phyloP scores from a whole-genome alignment of 2,329 filamentous ascomycete species.

The Aspergillus cejpii region DNA sequence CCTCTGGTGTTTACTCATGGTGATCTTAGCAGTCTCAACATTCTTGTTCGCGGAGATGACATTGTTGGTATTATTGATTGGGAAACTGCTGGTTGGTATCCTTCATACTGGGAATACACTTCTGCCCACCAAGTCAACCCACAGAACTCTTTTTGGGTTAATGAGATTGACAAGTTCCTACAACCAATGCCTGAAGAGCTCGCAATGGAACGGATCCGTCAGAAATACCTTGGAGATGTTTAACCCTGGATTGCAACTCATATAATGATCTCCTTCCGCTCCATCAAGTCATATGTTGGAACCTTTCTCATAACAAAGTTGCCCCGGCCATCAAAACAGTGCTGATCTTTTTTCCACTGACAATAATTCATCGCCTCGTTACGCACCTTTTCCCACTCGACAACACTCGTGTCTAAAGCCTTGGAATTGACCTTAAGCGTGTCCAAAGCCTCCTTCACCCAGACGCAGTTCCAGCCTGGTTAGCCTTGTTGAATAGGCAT shows the following conservation, averaged over 20 bases:
- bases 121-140: constrained; percentile 39
- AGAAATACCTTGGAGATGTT: constrained; percentile 33
- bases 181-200: constrained; percentile 34
- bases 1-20: constrained; percentile 45
- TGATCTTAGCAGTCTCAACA: constrained; percentile 43
- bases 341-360: constrained; percentile 34
- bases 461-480: constrained; percentile 43
- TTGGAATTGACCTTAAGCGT: constrained; percentile 23
- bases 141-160: constrained; percentile 34
- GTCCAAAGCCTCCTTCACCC: constrained; percentile 40
- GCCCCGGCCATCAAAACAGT: constrained; percentile 38
- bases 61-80: constrained; percentile 37
- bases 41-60: constrained; percentile 31
- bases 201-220: constrained; percentile 37
- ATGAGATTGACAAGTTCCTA: constrained; percentile 40
- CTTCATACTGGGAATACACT: constrained; percentile 31
- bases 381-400: constrained; percentile 33
- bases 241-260: constrained; percentile 8
- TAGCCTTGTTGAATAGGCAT: constrained; percentile 27
- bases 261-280: constrained; percentile 18
- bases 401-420: constrained; percentile 28
- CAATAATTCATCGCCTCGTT: constrained; percentile 38
- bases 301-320: constrained; percentile 27
- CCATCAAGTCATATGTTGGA: constrained; percentile 37
- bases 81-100: constrained; percentile 31